A percentile compares a stretch with the other conserved stretches of the same genome.
Conservation (phyloP, 768 basidiomycete species). For the Boletales sp. region DNA sequence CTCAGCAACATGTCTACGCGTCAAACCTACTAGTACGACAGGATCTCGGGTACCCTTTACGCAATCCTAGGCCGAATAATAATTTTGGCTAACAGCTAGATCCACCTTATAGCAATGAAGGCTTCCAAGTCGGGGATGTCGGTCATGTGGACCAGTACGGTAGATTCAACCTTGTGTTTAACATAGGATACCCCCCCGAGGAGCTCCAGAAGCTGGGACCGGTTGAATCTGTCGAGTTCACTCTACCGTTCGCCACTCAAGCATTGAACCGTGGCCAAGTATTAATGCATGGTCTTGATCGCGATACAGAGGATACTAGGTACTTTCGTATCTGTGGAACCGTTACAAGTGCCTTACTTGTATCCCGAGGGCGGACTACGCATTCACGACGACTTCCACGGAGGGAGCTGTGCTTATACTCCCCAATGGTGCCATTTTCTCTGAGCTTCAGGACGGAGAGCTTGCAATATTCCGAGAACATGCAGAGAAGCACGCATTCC, state of each 20-base stretch:
- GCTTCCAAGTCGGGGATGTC: constrained; percentile 34
- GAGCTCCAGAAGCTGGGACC: not conserved
- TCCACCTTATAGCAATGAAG: constrained; percentile 17
- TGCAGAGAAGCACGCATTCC: not conserved
- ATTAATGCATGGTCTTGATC: too few relatives aligned
- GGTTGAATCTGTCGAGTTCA: not conserved
- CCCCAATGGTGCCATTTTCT: not conserved
- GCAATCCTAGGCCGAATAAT: constrained; percentile 23
- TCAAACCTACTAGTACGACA: constrained; percentile 2
- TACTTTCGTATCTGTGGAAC: not conserved
- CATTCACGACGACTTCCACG: not conserved
- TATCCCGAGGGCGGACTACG: not conserved
- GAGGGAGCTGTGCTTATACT: constrained; percentile 5
- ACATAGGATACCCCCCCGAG: constrained; percentile 28
- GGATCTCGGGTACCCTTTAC: constrained; percentile 28
- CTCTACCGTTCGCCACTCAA: too few relatives aligned
- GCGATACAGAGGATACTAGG: not conserved
- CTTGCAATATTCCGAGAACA: not conserved
- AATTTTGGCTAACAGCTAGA: constrained; percentile 7
- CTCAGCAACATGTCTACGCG: constrained; percentile 5
- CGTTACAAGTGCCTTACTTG: too few relatives aligned
- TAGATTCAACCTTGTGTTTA: constrained; percentile 30
- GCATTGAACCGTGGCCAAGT: too few relatives aligned
- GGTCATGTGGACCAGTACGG: constrained; percentile 28
- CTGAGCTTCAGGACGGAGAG: not conserved